Base-by-base conservation (phyloP, 2,329 filamentous ascomycete species). In the Clarireedia sp. region DNA sequence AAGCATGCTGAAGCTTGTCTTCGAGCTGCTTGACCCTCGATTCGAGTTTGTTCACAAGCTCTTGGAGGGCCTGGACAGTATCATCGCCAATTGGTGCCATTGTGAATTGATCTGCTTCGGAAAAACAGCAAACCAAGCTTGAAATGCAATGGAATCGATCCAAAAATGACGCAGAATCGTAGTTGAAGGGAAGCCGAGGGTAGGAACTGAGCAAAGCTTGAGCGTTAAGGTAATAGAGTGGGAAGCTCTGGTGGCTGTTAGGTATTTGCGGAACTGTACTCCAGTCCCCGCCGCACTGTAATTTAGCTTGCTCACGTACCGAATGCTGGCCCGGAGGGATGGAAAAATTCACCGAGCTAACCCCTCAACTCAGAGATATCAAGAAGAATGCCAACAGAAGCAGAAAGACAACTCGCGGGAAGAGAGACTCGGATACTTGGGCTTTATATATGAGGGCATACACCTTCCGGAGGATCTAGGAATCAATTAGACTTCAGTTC, bases 41-140 rank as follows among this genome's bases (percentile, higher is more conserved):
- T 75, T 97, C 90, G 66, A 99, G 86, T 75, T 83, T 82, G 71
- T 82, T 78, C 71, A 97, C 85, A 69, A 90, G 82, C 75, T 86
- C 82, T 77, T 91, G 90, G 69, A 97, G 83, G 74, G 86, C 81
- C 73, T 90, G 84, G 70, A 95, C 83, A 62, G 74, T 72, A 71
- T 90, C 83, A 70, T 94, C 88, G 71, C 88, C 86, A 74, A 92
- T 85, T 71, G 89, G 87, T 74, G 90, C 88, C 91, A 96, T 96
- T 79, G 73, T 79, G 74, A 72, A 70, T 66, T 36, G 51, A 41
- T 48, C 10, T 53, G 43, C 7, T 19, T 52, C 57, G 33, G 19
- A 48, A 48, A 50, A 56, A 62, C 60, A 21, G 40, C 62, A 61
- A 62, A 64, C 63, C 66, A 64, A 67, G 65, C 61, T 61, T 41